Evolutionary conservation across 441 rosid species (phyloP).

Genomic region (Gossypium schwendimanii): DNA sequence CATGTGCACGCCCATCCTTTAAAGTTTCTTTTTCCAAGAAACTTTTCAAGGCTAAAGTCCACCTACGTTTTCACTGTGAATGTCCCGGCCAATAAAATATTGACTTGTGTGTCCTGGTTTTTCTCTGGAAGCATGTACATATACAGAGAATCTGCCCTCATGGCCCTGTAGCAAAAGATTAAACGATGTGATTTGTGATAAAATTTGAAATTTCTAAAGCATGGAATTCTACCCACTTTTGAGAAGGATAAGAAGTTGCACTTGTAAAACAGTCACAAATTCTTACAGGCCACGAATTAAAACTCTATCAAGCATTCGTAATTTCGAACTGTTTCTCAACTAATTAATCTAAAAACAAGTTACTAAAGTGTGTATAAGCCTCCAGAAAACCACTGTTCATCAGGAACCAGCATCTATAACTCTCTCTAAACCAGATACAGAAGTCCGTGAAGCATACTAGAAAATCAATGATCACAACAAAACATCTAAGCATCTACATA

Average conservation of each 20-base stretch:
- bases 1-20: not conserved
- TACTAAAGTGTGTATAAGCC: not conserved
- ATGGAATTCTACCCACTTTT: not conserved
- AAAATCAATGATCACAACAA: not conserved
- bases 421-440: not conserved
- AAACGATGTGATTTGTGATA: not conserved
- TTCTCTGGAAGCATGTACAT: slow-evolving; percentile 62
- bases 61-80: slow-evolving; percentile 51
- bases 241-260: not conserved
- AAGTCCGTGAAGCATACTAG: not conserved
- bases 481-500: not conserved
- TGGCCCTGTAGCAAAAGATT: slow-evolving; percentile 45
- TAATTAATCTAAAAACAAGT: not conserved
- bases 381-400: not conserved
- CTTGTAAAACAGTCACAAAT: not conserved
- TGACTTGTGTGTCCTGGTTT: slow-evolving; percentile 44
- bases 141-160: slow-evolving; percentile 52
- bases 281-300: not conserved
- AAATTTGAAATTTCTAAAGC: slow-evolving; percentile 11
- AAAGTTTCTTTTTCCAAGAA: not conserved
- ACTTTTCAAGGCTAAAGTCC: slow-evolving; percentile 4
- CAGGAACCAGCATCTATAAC: not conserved
- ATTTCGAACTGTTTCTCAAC: not conserved
- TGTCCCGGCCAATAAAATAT: slow-evolving; percentile 53
- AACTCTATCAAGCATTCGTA: slow-evolving; percentile 1